These are phyloP conservation scores for Lodderomyces pseudojiufengensis DNA, from an alignment of 1,139 yeast genomes.

Conservation along the genomic window DNA sequence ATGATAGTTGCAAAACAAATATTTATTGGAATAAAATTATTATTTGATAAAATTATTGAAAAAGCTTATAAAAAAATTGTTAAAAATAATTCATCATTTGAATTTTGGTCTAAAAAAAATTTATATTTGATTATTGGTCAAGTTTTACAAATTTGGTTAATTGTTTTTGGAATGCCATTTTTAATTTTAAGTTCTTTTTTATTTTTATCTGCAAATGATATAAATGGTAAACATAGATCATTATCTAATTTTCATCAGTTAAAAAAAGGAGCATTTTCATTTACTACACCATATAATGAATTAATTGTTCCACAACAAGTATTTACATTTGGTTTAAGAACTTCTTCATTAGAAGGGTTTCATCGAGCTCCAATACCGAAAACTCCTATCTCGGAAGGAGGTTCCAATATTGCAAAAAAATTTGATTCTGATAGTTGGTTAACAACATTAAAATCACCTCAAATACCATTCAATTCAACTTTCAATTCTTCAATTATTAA, in stretches of 20 bases:
- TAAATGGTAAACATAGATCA: constrained; percentile 12
- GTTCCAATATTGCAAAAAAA: neutral
- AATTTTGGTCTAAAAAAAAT: constrained; percentile 18
- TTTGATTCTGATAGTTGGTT: neutral
- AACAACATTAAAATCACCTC: neutral
- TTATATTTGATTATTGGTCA: constrained; percentile 31
- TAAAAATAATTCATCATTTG: constrained; percentile 7
- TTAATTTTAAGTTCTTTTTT: constrained; percentile 39
- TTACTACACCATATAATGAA: constrained; percentile 25
- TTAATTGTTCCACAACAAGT: constrained; percentile 18
- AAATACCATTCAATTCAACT: neutral
- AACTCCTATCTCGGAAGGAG: neutral
- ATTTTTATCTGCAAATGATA: constrained; percentile 24
- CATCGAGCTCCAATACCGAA: neutral
- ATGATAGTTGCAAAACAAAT: constrained; percentile 22
- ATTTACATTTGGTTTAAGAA: constrained; percentile 6
- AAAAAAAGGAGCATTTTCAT: constrained; percentile 23
- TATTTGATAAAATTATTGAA: constrained; percentile 14
- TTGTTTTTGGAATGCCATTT: constrained; percentile 44
- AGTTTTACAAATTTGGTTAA: constrained; percentile 29
- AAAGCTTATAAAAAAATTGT: constrained; percentile 7
- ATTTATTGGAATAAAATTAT: constrained; percentile 19
- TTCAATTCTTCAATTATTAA: neutral
- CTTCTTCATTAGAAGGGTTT: neutral
- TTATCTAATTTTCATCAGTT: constrained; percentile 18